A percentile compares a stretch with the other conserved stretches of the same genome.
Evolutionary conservation across 768 basidiomycete species (phyloP).

Genomic region (Trichaptum fuscoviolaceum): DNA sequence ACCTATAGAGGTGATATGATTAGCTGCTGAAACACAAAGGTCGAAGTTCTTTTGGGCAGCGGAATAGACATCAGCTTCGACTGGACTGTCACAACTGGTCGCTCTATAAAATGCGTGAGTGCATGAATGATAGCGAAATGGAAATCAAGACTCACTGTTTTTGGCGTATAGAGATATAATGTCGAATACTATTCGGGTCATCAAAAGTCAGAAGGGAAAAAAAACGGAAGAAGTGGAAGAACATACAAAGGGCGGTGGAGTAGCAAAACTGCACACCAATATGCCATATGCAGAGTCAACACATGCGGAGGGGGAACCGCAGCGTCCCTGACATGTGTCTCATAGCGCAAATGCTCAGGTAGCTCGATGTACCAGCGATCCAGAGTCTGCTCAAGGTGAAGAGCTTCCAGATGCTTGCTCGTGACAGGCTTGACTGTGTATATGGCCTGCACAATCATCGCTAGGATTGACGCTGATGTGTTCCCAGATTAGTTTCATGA

Average conservation of each 20-base stretch:
- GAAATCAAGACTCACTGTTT: constrained; percentile 17
- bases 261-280: constrained; percentile 74
- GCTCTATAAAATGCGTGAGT: not conserved
- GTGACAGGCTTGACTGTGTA: constrained; percentile 58
- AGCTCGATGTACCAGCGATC: constrained; percentile 75
- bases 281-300: constrained; percentile 77
- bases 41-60: constrained; percentile 63
- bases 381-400: constrained; percentile 52
- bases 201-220: not conserved
- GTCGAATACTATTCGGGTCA: constrained; percentile 26
- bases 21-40: constrained; percentile 71
- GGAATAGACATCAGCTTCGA: constrained; percentile 50
- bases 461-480: constrained; percentile 56
- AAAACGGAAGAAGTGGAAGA: constrained; percentile 2
- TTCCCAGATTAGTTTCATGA: constrained; percentile 10
- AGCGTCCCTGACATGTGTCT: constrained; percentile 41
- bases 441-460: constrained; percentile 62
- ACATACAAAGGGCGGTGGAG: constrained; percentile 78
- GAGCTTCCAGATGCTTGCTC: constrained; percentile 53
- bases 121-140: constrained; percentile 2
- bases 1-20: constrained; percentile 71
- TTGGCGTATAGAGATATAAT: constrained; percentile 14
- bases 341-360: constrained; percentile 61
- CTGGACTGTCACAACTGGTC: constrained; percentile 27
- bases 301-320: constrained; percentile 54